Evolutionary conservation across 768 basidiomycete species (phyloP).

Genomic region (Piloderma croceum): DNA sequence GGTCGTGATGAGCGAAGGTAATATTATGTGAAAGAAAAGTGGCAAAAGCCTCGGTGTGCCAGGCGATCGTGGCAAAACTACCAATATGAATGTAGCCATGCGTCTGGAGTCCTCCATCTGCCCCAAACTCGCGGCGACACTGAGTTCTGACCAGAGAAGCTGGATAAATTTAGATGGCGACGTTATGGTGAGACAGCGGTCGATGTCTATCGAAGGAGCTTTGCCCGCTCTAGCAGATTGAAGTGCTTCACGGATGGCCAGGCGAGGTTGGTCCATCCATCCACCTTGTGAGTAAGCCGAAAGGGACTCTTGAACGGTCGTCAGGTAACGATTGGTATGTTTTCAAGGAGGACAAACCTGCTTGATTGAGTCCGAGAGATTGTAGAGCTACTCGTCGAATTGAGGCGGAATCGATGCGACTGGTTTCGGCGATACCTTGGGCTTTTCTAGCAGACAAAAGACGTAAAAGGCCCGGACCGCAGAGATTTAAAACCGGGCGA

Average conservation of each 20-base stretch:
- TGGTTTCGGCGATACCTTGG: constrained; percentile 18
- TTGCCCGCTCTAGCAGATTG: constrained; percentile 55
- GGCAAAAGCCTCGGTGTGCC: constrained; percentile 60
- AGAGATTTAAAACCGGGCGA: constrained; percentile 57
- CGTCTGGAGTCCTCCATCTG: constrained; percentile 60
- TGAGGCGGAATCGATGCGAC: constrained; percentile 31
- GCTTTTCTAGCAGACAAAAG: constrained; percentile 35
- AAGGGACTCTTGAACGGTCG: not conserved
- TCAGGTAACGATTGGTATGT: not conserved
- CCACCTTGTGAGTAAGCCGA: not conserved
- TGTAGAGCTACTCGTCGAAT: constrained; percentile 35
- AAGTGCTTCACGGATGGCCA: constrained; percentile 53
- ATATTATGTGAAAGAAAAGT: constrained; percentile 62
- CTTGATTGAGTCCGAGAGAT: constrained; percentile 31
- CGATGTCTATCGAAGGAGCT: constrained; percentile 59
- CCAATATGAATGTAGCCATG: constrained; percentile 62
- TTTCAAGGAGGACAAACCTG: constrained; percentile 27
- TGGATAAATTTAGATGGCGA: constrained; percentile 59
- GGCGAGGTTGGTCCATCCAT: constrained; percentile 42
- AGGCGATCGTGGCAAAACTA: constrained; percentile 51
- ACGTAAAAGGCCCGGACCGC: constrained; percentile 50
- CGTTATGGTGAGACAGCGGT: constrained; percentile 54
- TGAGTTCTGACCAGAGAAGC: constrained; percentile 64
- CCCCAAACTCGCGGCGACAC: constrained; percentile 45
- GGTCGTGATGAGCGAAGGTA: constrained; percentile 52